A percentile compares a stretch with the other conserved stretches of the same genome.
phyloP scores from a whole-genome alignment of 164 flowering plant genomes.

The Macadamia integrifolia region DNA sequence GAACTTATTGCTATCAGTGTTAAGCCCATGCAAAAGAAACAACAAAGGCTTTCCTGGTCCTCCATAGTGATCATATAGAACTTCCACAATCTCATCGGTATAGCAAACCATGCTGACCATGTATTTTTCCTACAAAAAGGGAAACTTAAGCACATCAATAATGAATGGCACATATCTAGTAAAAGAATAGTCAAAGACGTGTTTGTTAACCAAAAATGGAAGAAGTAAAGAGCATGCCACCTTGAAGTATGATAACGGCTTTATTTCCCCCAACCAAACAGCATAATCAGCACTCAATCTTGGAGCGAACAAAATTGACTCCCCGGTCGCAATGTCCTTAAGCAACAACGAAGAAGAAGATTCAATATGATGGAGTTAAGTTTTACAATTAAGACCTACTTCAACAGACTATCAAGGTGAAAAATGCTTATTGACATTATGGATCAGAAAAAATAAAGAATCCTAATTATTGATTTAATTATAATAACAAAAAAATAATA shows the following conservation, averaged over 20 bases:
- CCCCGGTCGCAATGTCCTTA: constrained; percentile 77
- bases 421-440: background rate
- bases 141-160: background rate
- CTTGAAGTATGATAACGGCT: constrained; percentile 68
- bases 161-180: background rate
- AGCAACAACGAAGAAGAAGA: background rate
- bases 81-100: constrained; percentile 61
- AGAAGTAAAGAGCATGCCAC: constrained; percentile 22
- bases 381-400: background rate
- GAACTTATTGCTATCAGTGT: constrained; percentile 78
- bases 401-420: background rate
- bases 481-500: background rate
- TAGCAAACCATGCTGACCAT: constrained; percentile 50
- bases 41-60: constrained; percentile 56
- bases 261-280: constrained; percentile 89
- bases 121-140: constrained; percentile 60
- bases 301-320: constrained; percentile 79
- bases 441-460: too few species aligned
- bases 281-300: constrained; percentile 78
- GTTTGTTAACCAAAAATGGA: too few species aligned
- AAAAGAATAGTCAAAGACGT: background rate
- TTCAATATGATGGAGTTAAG: background rate
- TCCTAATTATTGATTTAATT: too few species aligned
- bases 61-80: constrained; percentile 38
- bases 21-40: constrained; percentile 80